These are phyloP conservation scores for Verticillium alfalfae DNA, from an alignment of 2,329 filamentous ascomycete species.

Conservation along the genomic window DNA sequence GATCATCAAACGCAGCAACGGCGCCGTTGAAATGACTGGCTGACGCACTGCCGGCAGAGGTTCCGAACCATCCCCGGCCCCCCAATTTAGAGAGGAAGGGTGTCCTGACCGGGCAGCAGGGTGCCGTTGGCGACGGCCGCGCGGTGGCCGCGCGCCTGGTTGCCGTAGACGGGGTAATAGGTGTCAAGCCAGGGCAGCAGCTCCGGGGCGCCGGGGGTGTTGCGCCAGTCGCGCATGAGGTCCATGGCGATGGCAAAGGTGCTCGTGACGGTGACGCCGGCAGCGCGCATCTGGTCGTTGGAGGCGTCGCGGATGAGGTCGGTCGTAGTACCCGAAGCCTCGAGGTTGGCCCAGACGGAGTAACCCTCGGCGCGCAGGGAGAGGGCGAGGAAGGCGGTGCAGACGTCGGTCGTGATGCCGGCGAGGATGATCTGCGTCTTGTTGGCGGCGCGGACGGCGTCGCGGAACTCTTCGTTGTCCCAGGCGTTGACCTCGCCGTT, in stretches of 20 bases:
- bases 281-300: constrained; percentile 51
- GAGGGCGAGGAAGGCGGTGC: constrained; percentile 69
- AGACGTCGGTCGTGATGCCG: constrained; percentile 71
- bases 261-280: constrained; percentile 59
- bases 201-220: constrained; percentile 43
- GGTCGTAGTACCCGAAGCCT: constrained; percentile 63
- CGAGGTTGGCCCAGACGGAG: constrained; percentile 67
- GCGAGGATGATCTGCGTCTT: constrained; percentile 67
- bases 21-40: not conserved
- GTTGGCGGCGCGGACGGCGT: constrained; percentile 58
- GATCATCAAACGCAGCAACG: not conserved
- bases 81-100: constrained; percentile 3
- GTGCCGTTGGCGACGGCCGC: constrained; percentile 56
- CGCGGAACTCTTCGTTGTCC: constrained; percentile 66
- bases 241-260: constrained; percentile 62
- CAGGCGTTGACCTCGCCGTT: constrained; percentile 72
- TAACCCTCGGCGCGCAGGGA: constrained; percentile 66
- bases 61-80: not conserved
- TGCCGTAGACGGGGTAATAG: constrained; percentile 61
- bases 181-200: constrained; percentile 59
- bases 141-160: constrained; percentile 55
- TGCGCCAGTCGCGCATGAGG: constrained; percentile 67
- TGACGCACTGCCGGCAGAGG: not conserved
- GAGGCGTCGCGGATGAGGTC: constrained; percentile 55
- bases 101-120: constrained; percentile 48